Percentiles rank a stretch among this genome's conserved stretches.
Conservation (phyloP, 1,284 basidiomycete species). For the Ustilago hordei region DNA sequence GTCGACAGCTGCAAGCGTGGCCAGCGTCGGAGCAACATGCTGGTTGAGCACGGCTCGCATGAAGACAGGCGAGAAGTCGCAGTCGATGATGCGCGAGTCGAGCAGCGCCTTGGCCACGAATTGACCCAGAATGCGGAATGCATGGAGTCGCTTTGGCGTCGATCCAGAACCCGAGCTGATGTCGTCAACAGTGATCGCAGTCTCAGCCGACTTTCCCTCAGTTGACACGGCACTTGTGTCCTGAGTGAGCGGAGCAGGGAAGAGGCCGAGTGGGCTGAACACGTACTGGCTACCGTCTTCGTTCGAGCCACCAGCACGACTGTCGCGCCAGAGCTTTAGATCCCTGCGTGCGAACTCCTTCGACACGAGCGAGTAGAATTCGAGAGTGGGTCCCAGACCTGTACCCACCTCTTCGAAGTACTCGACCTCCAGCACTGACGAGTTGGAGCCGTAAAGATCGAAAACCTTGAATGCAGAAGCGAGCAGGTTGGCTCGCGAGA, state of each 20-base stretch:
- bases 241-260: constrained; percentile 78
- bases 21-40: constrained; percentile 82
- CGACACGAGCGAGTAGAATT: constrained; percentile 94
- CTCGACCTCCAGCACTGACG: constrained; percentile 93
- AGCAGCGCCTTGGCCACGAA: constrained; percentile 98
- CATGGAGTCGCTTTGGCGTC: constrained; percentile 73
- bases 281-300: constrained; percentile 64
- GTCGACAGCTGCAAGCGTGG: constrained; percentile 82
- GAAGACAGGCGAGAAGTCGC: constrained; percentile 92
- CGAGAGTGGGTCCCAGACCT: constrained; percentile 95
- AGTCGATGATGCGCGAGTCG: constrained; percentile 96
- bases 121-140: constrained; percentile 90
- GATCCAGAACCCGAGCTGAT: constrained; percentile 8
- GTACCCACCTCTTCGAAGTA: constrained; percentile 99
- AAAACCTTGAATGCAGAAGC: constrained; percentile 98
- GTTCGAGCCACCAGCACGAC: constrained; percentile 73
- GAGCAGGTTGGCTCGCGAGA: constrained; percentile 90
- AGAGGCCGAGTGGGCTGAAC: constrained; percentile 81
- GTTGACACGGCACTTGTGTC: constrained; percentile 7
- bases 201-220: constrained; percentile 1
- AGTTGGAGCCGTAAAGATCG: constrained; percentile 89
- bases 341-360: constrained; percentile 90
- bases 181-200: background rate
- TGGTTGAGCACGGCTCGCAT: constrained; percentile 87
- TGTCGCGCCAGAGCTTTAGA: constrained; percentile 88